Conservation (phyloP, 345 rosid species). For the Moricandia moricandioides region DNA sequence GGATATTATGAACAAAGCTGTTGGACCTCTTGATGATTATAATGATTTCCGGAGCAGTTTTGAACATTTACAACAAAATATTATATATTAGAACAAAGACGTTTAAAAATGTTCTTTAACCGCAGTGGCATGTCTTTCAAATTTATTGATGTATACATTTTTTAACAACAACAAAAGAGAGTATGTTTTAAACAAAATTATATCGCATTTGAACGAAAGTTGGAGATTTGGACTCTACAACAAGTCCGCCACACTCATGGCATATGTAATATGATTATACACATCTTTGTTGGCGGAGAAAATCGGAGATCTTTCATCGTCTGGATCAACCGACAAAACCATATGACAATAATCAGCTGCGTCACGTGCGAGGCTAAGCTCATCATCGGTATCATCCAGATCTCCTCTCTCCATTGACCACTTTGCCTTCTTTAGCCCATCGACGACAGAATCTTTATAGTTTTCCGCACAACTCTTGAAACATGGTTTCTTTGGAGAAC, state of each 20-base stretch:
- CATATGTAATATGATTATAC: constrained; percentile 27
- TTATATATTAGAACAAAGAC: no score
- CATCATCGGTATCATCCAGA: constrained; percentile 20
- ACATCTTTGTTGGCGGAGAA: constrained; percentile 24
- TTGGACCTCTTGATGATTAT: no score
- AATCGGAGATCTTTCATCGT: constrained; percentile 21
- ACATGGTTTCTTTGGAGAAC: constrained; percentile 33
- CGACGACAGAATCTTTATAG: constrained; percentile 11
- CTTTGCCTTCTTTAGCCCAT: constrained; percentile 24
- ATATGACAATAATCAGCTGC: constrained; percentile 32
- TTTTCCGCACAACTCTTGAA: constrained; percentile 36
- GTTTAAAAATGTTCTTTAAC: not conserved
- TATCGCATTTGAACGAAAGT: not conserved
- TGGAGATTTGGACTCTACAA: not conserved
- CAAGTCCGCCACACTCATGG: constrained; percentile 33
- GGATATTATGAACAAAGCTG: no score
- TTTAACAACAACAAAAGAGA: not conserved
- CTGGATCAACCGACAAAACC: constrained; percentile 34
- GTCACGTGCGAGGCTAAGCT: constrained; percentile 28
- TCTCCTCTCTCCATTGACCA: constrained; percentile 12
- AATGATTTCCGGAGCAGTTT: no score
- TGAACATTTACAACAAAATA: no score
- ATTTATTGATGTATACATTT: not conserved
- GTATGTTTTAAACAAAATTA: not conserved
- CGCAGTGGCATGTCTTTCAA: not conserved